These are phyloP conservation scores for Zanthoxylum bungeanum DNA, from an alignment of 345 rosid species.

Conservation along the genomic window DNA sequence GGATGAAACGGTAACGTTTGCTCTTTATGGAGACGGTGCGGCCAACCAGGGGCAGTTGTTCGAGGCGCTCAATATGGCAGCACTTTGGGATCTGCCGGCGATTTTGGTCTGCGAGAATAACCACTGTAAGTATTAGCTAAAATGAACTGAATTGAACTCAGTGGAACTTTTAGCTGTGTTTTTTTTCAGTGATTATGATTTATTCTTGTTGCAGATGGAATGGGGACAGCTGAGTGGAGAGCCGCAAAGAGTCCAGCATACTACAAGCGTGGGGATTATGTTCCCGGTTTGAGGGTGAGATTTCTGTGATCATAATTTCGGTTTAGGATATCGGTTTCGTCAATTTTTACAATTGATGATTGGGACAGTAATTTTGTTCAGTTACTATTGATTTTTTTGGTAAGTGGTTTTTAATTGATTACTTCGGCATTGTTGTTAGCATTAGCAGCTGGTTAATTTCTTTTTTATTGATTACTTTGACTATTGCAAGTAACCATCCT, in stretches of 20 bases:
- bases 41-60: conserved; percentile 98
- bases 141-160: neutral
- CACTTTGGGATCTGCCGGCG: conserved; percentile 95
- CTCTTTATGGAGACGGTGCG: conserved; percentile 93
- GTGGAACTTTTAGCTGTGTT: neutral
- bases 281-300: conserved; percentile 92
- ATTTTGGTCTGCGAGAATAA: conserved; percentile 96
- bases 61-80: conserved; percentile 87
- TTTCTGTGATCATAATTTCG: neutral
- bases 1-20: conserved; percentile 81
- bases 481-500: neutral
- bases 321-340: neutral
- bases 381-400: neutral
- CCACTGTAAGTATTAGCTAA: conserved; percentile 55
- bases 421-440: neutral
- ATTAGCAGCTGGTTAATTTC: neutral
- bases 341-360: neutral
- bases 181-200: conserved; percentile 6
- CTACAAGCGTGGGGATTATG: conserved; percentile 98
- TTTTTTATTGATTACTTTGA: neutral
- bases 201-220: conserved; percentile 61
- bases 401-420: neutral
- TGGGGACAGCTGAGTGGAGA: conserved; percentile 99
- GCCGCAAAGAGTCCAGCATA: conserved; percentile 89
- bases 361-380: neutral